A percentile compares a stretch with the other conserved stretches of the same genome.
These are phyloP conservation scores for Spergularia azorica DNA, from an alignment of 179 eudicot species.

Conservation along the genomic window DNA sequence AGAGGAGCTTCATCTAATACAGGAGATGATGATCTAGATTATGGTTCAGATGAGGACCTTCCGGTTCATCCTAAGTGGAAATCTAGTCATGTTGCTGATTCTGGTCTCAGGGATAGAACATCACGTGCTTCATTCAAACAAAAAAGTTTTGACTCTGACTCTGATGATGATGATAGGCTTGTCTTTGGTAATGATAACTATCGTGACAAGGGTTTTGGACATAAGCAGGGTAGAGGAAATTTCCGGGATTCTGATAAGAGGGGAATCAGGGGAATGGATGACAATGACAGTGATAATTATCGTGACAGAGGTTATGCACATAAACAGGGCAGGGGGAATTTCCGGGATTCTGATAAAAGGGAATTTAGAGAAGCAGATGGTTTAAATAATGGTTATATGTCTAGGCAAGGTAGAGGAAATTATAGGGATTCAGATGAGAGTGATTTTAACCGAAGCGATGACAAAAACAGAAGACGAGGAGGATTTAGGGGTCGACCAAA, in stretches of 20 bases:
- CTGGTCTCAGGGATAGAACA: conserved; percentile 43
- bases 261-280: not conserved
- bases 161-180: conserved; percentile 39
- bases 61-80: conserved; percentile 72
- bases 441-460: conserved; percentile 33
- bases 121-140: conserved; percentile 28
- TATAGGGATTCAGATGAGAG: conserved; percentile 1
- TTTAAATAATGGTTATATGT: not conserved
- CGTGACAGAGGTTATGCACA: conserved; percentile 32
- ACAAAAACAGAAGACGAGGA: conserved; percentile 24
- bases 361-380: conserved; percentile 1
- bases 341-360: conserved; percentile 14
- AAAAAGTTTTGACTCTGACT: conserved; percentile 41
- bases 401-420: conserved; percentile 7
- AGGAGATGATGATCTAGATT: conserved; percentile 51
- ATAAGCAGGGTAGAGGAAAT: conserved; percentile 30
- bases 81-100: conserved; percentile 67
- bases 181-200: conserved; percentile 56
- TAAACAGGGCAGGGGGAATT: conserved; percentile 18
- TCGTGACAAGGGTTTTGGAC: conserved; percentile 28
- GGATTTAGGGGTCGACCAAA: conserved; percentile 29
- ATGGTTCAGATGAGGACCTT: conserved; percentile 70
- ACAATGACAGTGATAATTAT: conserved; percentile 39
- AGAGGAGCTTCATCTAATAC: conserved; percentile 41
- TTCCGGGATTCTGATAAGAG: conserved; percentile 31